Conservation (phyloP, 2,329 filamentous ascomycete species). For the Diaporthe australafricana region DNA sequence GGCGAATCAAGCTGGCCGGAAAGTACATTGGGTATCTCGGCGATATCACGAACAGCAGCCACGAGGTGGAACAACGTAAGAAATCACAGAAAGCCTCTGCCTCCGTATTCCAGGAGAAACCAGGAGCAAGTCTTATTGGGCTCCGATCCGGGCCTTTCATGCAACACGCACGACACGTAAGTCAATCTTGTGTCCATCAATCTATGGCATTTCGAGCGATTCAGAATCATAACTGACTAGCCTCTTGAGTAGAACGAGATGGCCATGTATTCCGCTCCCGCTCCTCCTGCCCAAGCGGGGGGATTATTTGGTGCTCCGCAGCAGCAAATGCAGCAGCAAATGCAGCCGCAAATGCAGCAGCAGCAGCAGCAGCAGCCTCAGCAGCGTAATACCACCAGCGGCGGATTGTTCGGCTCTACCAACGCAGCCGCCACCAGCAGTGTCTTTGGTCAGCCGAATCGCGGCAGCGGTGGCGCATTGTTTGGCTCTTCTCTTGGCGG, state of each 20-base stretch:
- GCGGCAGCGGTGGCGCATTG: background rate
- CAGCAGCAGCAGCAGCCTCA: too few species aligned
- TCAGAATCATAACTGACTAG: too few species aligned
- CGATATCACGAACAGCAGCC: slow-evolving; percentile 51
- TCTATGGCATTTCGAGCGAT: background rate
- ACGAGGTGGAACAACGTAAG: slow-evolving; percentile 51
- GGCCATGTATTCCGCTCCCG: too few species aligned
- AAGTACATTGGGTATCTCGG: slow-evolving; percentile 32
- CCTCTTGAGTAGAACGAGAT: too few species aligned
- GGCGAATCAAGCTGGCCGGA: slow-evolving; percentile 64
- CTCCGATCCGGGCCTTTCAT: background rate
- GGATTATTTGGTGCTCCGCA: background rate
- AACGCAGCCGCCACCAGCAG: too few species aligned
- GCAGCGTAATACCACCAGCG: too few species aligned
- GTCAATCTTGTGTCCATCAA: background rate
- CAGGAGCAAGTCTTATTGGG: background rate
- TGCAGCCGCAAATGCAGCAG: slow-evolving; percentile 40
- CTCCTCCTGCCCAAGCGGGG: too few species aligned
- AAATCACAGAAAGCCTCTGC: slow-evolving; percentile 40
- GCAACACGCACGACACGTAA: background rate
- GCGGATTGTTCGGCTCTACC: too few species aligned
- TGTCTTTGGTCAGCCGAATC: too few species aligned
- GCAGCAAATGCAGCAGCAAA: background rate
- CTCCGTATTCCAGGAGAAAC: background rate
- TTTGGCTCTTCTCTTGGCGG: background rate